Conservation (phyloP, 1,284 basidiomycete genomes). For the Austroboletus sp. region DNA sequence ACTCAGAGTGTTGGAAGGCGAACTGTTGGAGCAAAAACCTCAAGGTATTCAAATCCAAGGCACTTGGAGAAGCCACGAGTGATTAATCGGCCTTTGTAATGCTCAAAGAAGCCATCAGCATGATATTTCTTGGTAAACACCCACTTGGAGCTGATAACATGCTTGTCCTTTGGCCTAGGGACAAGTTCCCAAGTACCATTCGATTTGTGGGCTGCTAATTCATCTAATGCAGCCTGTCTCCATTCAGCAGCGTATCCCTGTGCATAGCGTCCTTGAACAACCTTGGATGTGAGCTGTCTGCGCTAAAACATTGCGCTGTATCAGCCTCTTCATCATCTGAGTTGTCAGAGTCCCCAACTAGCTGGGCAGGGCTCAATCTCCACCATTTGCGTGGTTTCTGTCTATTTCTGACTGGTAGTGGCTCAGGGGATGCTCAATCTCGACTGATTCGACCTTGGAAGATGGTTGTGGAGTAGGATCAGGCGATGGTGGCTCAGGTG, state of each 20-base stretch:
- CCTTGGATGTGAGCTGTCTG: background rate
- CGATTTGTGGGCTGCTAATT: background rate
- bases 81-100: conserved; percentile 16
- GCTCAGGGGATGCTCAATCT: too few species aligned
- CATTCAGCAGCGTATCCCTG: conserved; percentile 10
- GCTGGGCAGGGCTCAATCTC: background rate
- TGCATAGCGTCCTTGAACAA: background rate
- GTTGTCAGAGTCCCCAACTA: background rate
- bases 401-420: too few species aligned
- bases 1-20: conserved; percentile 27
- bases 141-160: conserved; percentile 8
- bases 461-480: too few species aligned
- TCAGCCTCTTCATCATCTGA: background rate
- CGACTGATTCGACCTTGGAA: too few species aligned
- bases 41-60: conserved; percentile 38
- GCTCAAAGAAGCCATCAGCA: conserved; percentile 10
- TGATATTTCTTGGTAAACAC: conserved; percentile 5
- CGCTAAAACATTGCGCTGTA: background rate
- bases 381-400: background rate
- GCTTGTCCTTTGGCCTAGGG: background rate
- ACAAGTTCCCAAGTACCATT: conserved; percentile 10
- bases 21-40: conserved; percentile 37
- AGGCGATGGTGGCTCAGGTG: background rate
- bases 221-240: conserved; percentile 9
- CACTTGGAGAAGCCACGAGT: conserved; percentile 25